phyloP scores from a whole-genome alignment of 148 eudicot species.

The Talinum fruticosum region DNA sequence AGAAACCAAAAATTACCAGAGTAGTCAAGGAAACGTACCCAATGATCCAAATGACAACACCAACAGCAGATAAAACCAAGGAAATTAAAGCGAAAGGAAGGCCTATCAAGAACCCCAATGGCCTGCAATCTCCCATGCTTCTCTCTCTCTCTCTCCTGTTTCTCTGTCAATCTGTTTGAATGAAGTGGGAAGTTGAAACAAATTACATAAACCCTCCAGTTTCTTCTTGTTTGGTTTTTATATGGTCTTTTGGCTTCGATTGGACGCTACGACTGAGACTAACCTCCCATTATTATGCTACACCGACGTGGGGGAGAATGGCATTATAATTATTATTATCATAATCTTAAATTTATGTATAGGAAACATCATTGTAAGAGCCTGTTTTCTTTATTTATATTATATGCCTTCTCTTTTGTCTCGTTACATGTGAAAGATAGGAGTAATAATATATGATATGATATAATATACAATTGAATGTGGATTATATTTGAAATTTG shows the following conservation, averaged over 20 bases:
- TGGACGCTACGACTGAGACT: neutral
- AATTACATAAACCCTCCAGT: neutral
- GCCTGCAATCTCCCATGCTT: conserved; percentile 43
- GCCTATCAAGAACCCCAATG: conserved; percentile 49
- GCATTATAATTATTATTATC: neutral
- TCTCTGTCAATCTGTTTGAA: too few species aligned
- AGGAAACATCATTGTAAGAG: too few species aligned
- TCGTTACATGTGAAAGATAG: too few species aligned
- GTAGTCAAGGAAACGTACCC: conserved; percentile 27
- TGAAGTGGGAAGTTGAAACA: neutral
- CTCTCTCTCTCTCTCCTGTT: neutral
- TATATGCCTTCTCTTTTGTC: too few species aligned
- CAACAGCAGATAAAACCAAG: conserved; percentile 36
- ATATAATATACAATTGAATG: too few species aligned
- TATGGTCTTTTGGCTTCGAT: neutral
- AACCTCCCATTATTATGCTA: neutral
- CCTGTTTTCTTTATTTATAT: too few species aligned
- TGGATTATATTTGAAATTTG: too few species aligned
- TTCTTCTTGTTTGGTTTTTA: neutral
- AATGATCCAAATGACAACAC: conserved; percentile 40
- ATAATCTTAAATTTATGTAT: too few species aligned
- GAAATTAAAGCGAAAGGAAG: conserved; percentile 48
- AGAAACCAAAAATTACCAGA: too few species aligned
- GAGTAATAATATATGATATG: too few species aligned
- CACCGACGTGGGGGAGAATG: neutral